A percentile compares a stretch with the other conserved stretches of the same genome.
phyloP scores from a whole-genome alignment of 2,329 filamentous ascomycete species.

The Alternaria infectoria region DNA sequence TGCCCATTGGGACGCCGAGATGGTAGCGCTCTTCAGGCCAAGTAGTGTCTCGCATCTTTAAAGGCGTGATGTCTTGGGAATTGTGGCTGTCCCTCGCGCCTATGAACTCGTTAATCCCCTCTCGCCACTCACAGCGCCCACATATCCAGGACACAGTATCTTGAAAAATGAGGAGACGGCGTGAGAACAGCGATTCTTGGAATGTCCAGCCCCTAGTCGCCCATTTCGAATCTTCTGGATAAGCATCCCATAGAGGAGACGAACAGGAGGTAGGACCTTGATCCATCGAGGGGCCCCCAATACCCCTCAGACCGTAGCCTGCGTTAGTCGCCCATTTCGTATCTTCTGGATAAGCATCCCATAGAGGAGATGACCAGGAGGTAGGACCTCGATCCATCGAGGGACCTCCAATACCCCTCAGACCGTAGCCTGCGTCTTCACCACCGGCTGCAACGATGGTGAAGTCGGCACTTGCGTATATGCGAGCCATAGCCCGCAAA shows the following conservation, averaged over 20 bases:
- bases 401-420: not conserved
- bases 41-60: not conserved
- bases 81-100: too few species aligned
- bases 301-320: too few species aligned
- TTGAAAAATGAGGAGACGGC: not conserved
- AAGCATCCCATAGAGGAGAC: not conserved
- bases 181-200: not conserved
- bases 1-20: not conserved
- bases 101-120: not conserved
- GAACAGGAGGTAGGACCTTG: not conserved
- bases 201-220: not conserved
- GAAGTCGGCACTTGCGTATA: not conserved
- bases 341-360: not conserved
- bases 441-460: not conserved
- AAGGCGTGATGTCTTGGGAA: not conserved
- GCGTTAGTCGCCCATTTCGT: not conserved
- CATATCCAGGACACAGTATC: not conserved
- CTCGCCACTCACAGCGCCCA: not conserved
- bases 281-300: too few species aligned
- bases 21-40: not conserved
- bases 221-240: not conserved
- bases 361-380: not conserved
- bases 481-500: not conserved
- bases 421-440: not conserved
- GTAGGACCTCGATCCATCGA: not conserved